A percentile compares a stretch with the other conserved stretches of the same genome.
Evolutionary conservation across 306 rosid genomes (phyloP).

Genomic region (Glycine tomentella): DNA sequence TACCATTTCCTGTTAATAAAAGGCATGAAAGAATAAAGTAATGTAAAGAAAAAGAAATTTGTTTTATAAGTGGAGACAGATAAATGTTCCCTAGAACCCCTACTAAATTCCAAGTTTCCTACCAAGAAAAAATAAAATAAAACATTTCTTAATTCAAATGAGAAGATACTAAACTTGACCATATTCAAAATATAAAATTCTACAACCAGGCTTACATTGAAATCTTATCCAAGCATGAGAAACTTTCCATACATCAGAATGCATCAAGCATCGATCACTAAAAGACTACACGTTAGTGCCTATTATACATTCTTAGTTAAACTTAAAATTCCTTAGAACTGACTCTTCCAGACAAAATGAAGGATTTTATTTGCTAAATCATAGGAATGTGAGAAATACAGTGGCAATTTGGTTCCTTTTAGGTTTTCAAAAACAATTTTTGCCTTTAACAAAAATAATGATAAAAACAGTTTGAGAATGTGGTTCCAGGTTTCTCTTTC

Average conservation of each 20-base stretch:
- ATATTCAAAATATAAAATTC: not conserved
- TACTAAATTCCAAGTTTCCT: not conserved
- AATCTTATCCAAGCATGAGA: conserved; percentile 38
- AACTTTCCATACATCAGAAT: conserved; percentile 32
- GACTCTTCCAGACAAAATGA: not conserved
- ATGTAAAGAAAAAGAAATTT: conserved; percentile 8
- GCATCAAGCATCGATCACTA: not conserved
- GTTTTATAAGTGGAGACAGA: conserved; percentile 14
- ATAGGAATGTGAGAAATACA: conserved; percentile 19
- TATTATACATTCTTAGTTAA: conserved; percentile 8
- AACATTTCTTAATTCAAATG: conserved; percentile 1
- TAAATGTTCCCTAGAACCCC: not conserved
- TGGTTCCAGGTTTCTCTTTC: not conserved
- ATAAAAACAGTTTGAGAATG: conserved; percentile 13
- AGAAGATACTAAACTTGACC: conserved; percentile 17
- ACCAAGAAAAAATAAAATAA: conserved; percentile 4
- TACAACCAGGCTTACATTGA: conserved; percentile 14
- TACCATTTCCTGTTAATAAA: conserved; percentile 57
- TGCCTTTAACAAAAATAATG: not conserved
- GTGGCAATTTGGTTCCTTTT: not conserved
- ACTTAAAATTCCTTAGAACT: conserved; percentile 8
- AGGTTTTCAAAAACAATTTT: conserved; percentile 16
- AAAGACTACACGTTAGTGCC: not conserved
- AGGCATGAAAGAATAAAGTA: conserved; percentile 32
- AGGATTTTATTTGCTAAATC: too few relatives aligned